These are phyloP conservation scores for Russula sp. DNA, from an alignment of 768 basidiomycete species.

Conservation along the genomic window DNA sequence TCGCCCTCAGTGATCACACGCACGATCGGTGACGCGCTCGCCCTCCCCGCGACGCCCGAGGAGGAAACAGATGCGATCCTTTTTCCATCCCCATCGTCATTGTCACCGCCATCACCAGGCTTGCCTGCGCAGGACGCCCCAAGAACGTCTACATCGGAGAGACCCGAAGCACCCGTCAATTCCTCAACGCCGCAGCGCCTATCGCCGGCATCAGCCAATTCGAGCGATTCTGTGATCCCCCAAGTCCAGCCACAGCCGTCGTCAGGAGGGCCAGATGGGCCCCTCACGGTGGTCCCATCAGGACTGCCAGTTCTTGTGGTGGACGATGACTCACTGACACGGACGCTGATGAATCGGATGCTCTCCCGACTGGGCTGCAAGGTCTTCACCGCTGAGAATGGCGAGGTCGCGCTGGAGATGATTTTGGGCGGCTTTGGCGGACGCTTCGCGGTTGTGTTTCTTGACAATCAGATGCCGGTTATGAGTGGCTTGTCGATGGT, in stretches of 20 bases:
- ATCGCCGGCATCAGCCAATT: not conserved
- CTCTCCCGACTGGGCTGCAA: constrained; percentile 71
- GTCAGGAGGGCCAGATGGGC: constrained; percentile 13
- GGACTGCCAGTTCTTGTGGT: constrained; percentile 69
- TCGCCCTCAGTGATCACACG: constrained; percentile 36
- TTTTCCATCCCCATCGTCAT: not conserved
- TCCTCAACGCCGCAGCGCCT: not conserved
- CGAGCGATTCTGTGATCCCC: not conserved
- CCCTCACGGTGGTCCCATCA: constrained; percentile 35
- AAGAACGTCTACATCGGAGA: not conserved
- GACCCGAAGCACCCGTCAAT: not conserved
- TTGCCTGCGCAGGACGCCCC: not conserved
- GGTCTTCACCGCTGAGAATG: constrained; percentile 82
- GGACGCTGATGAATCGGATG: constrained; percentile 74
- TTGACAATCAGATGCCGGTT: constrained; percentile 80
- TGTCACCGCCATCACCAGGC: not conserved
- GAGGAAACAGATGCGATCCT: constrained; percentile 1
- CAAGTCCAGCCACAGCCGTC: not conserved
- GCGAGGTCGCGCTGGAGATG: constrained; percentile 68
- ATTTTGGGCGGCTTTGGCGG: constrained; percentile 41
- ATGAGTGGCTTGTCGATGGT: constrained; percentile 70
- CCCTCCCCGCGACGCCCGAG: constrained; percentile 10
- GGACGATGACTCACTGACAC: constrained; percentile 76
- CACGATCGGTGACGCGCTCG: constrained; percentile 33
- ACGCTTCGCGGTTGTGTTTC: constrained; percentile 43